phyloP scores from a whole-genome alignment of 495 filamentous ascomycete genomes.

The Hyaloscypha finlandica region DNA sequence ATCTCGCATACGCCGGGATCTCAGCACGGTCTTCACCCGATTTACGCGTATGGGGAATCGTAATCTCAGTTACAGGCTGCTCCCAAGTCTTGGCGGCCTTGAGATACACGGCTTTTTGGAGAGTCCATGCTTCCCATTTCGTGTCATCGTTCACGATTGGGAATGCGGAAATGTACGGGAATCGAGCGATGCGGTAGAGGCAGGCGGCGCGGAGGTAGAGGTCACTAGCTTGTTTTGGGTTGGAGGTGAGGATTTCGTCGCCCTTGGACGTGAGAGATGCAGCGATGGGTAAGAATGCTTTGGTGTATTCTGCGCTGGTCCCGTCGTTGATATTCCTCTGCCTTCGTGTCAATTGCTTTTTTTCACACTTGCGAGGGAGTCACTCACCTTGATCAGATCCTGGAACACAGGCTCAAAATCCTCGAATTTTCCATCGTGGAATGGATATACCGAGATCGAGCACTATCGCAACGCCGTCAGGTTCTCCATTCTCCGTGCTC shows the following conservation, averaged over 20 bases:
- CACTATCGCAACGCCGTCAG: constrained; percentile 2
- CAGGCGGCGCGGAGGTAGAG: constrained; percentile 72
- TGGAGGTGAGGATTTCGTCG: constrained; percentile 40
- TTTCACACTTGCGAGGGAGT: neutral
- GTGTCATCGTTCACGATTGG: constrained; percentile 40
- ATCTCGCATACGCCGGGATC: constrained; percentile 67
- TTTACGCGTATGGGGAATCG: constrained; percentile 58
- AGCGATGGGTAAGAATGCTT: constrained; percentile 60
- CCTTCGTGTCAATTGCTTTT: neutral
- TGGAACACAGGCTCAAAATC: constrained; percentile 77
- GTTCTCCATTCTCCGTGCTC: neutral
- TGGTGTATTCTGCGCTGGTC: constrained; percentile 63
- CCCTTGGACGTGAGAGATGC: constrained; percentile 52
- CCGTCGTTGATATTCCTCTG: constrained; percentile 64
- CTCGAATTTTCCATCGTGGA: constrained; percentile 68
- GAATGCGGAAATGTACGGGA: constrained; percentile 63
- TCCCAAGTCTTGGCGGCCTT: constrained; percentile 60
- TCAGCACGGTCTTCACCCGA: constrained; percentile 49
- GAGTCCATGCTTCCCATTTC: constrained; percentile 65
- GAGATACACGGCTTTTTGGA: constrained; percentile 65
- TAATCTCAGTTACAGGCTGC: constrained; percentile 57
- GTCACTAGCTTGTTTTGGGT: constrained; percentile 49
- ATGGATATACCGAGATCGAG: constrained; percentile 63
- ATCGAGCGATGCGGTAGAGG: constrained; percentile 73
- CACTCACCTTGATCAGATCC: constrained; percentile 56